Evolutionary conservation across 352 stramenopile genomes (phyloP).

Genomic region (Phytophthora foliorum): DNA sequence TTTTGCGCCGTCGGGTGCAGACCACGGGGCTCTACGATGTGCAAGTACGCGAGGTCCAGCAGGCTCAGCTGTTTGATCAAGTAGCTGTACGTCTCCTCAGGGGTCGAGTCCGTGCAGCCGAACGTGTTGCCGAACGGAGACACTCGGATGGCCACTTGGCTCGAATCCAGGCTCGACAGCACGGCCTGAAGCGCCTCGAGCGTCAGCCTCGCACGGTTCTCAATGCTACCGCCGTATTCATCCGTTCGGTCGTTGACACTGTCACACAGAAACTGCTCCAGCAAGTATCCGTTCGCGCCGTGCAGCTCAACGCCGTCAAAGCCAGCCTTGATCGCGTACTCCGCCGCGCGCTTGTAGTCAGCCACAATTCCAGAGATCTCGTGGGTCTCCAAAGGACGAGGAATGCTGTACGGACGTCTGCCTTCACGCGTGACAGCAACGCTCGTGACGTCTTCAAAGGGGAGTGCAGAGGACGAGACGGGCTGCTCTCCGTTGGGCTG

Average conservation of each 20-base stretch:
- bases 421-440: conserved; percentile 40
- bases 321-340: conserved; percentile 31
- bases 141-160: conserved; percentile 43
- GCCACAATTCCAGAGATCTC: conserved; percentile 67
- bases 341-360: conserved; percentile 33
- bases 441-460: conserved; percentile 24
- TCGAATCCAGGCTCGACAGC: conserved; percentile 35
- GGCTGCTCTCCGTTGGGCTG: conserved; percentile 61
- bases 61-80: conserved; percentile 43
- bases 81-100: conserved; percentile 48
- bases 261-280: conserved; percentile 45
- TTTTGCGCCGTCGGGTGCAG: conserved; percentile 31
- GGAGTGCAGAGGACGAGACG: conserved; percentile 52
- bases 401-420: conserved; percentile 50
- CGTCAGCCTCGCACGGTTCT: conserved; percentile 81
- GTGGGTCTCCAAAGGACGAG: conserved; percentile 66
- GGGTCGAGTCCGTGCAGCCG: conserved; percentile 46
- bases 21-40: conserved; percentile 58
- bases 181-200: conserved; percentile 66
- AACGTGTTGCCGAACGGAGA: conserved; percentile 45
- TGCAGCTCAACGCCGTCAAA: conserved; percentile 45
- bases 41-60: conserved; percentile 57
- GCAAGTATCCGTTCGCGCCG: conserved; percentile 37
- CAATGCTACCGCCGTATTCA: conserved; percentile 67
- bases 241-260: conserved; percentile 35